Percentiles rank a stretch among this genome's conserved stretches.
These are phyloP conservation scores for Candida sakaeoensis DNA, from an alignment of 805 yeast genomes.

Conservation along the genomic window DNA sequence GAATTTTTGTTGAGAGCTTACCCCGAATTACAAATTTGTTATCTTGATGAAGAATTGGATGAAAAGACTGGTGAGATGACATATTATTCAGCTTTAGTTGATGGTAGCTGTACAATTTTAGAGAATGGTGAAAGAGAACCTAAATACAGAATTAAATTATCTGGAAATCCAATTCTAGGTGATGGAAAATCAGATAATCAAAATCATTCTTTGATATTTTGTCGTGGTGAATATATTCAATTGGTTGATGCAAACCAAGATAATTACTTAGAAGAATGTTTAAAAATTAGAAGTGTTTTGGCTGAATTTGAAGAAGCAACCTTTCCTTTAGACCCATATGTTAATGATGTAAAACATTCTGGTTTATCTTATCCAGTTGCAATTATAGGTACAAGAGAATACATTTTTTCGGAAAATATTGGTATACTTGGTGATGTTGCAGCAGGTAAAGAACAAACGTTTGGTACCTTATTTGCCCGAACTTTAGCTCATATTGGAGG, in stretches of 20 bases:
- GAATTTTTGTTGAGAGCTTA: slow-evolving; percentile 79
- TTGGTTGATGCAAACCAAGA: slow-evolving; percentile 86
- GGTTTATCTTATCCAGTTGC: slow-evolving; percentile 56
- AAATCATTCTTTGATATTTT: slow-evolving; percentile 73
- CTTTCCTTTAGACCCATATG: slow-evolving; percentile 33
- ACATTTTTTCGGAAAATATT: slow-evolving; percentile 80
- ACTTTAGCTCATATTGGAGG: slow-evolving; percentile 83
- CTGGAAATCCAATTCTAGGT: slow-evolving; percentile 84
- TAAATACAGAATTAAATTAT: slow-evolving; percentile 64
- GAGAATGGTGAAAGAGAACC: slow-evolving; percentile 44
- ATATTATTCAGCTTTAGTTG: slow-evolving; percentile 73
- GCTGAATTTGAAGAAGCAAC: slow-evolving; percentile 80
- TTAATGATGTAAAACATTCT: slow-evolving; percentile 15
- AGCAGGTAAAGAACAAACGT: slow-evolving; percentile 87
- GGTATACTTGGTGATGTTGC: slow-evolving; percentile 88
- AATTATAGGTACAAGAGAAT: slow-evolving; percentile 83
- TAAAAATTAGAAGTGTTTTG: slow-evolving; percentile 74
- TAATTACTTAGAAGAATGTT: slow-evolving; percentile 80
- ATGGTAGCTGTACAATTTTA: slow-evolving; percentile 71
- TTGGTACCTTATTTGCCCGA: slow-evolving; percentile 81
- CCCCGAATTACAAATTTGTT: slow-evolving; percentile 86
- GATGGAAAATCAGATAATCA: slow-evolving; percentile 89
- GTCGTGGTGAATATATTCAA: slow-evolving; percentile 83
- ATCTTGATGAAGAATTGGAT: slow-evolving; percentile 90
- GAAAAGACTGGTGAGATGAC: slow-evolving; percentile 67